Evolutionary conservation across 768 basidiomycete genomes (phyloP), one percentile per base, ranked within the genome.

Genomic region (Phanerochaete carnosa): DNA sequence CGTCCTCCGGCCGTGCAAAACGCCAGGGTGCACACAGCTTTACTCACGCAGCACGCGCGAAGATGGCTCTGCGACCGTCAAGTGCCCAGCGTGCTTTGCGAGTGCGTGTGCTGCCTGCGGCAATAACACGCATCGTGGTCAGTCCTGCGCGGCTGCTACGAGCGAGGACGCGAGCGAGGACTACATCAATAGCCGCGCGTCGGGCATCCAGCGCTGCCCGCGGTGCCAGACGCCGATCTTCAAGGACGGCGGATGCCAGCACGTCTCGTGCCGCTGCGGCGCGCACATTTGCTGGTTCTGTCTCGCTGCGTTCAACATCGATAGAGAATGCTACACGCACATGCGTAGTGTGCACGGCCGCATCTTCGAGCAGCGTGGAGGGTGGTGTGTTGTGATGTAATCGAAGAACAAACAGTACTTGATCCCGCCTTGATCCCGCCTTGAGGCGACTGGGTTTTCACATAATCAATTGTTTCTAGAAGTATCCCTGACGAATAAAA

Each of bases 261-360:
- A 84, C 66, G 79, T 85, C 72, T 61, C 66, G 1, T 86, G 84
- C 66, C 71, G 59, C 56, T 85, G 83, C 64, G 77, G 78, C 2
- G 75, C 76, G 11, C 83, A 86, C 65, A 76, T 84, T 25, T 84
- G 82, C 60, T 85, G 83, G 86, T 69, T 70, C 8, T 87, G 86
- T 58, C 69, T 83, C 73, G 70, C 70, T 7, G 53, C 73, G 4
- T 86, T 85, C 25, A 22, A 23, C 23, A 23, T 19, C 46, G 43
- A 55, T 23, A 29, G 33, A 8, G 54, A 35, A 7, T 55, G 65
- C 25, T 70, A 70, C 52, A 35, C 32, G 3, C 69, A 70, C 33
- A 67, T 70, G 68, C 45, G 47, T 19, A 28, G 9, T 0, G 57
- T 15, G 11, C 69, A 70, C 56, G 64, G 66, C 6, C 64, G 63